Conservation (phyloP, 176 grass and related monocot genomes). For the Aegilops tauschii region DNA sequence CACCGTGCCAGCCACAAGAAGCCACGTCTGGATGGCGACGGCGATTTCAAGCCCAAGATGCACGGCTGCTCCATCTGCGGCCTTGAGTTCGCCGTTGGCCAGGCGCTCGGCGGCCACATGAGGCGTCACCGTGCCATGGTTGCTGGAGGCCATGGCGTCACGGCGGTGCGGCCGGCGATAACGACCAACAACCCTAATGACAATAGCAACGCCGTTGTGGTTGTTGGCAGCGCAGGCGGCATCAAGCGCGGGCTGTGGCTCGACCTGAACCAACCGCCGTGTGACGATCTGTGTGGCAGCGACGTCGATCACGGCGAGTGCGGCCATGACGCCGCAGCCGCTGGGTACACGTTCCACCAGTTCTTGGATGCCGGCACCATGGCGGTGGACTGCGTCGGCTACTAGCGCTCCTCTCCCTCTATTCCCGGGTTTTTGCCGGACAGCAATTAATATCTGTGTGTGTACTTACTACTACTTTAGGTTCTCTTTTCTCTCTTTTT, state of each 20-base stretch:
- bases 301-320: neutral
- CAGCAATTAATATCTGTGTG: neutral
- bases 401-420: conserved; percentile 27
- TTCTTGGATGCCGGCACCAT: conserved; percentile 43
- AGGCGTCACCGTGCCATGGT: conserved; percentile 48
- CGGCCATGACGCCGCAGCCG: neutral
- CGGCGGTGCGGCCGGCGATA: neutral
- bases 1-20: conserved; percentile 62
- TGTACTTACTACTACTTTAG: neutral
- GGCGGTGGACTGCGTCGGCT: conserved; percentile 48
- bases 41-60: conserved; percentile 48
- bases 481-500: neutral
- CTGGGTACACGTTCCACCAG: conserved; percentile 41
- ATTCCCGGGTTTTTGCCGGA: conserved; percentile 11
- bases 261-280: conserved; percentile 50
- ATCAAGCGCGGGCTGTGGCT: conserved; percentile 31
- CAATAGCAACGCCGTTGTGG: neutral
- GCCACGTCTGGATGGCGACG: conserved; percentile 16
- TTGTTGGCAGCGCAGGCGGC: too few relatives aligned
- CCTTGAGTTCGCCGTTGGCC: conserved; percentile 64
- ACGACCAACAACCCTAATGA: conserved; percentile 16
- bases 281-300: neutral
- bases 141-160: neutral
- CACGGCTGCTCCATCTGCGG: conserved; percentile 66
- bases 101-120: conserved; percentile 75